Base-by-base conservation (phyloP, 208 protist genomes). In the Porcisia hertigi region DNA sequence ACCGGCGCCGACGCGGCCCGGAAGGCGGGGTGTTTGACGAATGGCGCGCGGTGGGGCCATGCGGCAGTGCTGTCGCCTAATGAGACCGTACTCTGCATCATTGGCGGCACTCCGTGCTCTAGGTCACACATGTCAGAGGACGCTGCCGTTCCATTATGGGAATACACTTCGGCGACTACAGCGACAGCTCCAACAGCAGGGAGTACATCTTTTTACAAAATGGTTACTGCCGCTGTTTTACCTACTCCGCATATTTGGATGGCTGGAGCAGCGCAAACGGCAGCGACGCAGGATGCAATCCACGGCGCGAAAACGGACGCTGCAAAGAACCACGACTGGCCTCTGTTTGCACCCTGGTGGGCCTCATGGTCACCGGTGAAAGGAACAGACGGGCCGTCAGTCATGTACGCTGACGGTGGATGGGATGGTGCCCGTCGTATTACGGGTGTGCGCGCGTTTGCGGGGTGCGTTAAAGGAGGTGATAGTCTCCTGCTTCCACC, bases 321-420 rank as follows among this genome's bases (percentile, higher is more conserved):
- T 20, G 23, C 69, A 3, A 34, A 23, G 20, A 11, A 8, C 14
- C 53, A 72, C 53, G 53, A 55, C 11, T 81, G 77, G 77, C 77
- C 77, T n/a, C 72, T 76, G 14, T 81, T 69, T 30, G 71, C 77
- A 30, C 52, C 71, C 62, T 81, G 77, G 77, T 76, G 77, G 77
- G 65, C 67, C n/a, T 65, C 43, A 54, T 76, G 70, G 71, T 9
- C 83, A 60, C 16, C 59, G 39, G 30, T 41, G 14, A 80, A 55
- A 39, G 75, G 74, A 5, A 60, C 25, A 2, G 76, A 75, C 7
- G 64, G 75, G n/a, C 79, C 82, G 30, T 49, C 66, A 6, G 73
- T 65, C 34, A 79, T 89, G 54, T 80, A 76, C 30, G 69, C 90
- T 30, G 77, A 92, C 34, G 90, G 92, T 62, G 92, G 92, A 14